These are phyloP conservation scores for Periconia sp. DNA, from an alignment of 2,329 filamentous ascomycete genomes.

Conservation along the genomic window DNA sequence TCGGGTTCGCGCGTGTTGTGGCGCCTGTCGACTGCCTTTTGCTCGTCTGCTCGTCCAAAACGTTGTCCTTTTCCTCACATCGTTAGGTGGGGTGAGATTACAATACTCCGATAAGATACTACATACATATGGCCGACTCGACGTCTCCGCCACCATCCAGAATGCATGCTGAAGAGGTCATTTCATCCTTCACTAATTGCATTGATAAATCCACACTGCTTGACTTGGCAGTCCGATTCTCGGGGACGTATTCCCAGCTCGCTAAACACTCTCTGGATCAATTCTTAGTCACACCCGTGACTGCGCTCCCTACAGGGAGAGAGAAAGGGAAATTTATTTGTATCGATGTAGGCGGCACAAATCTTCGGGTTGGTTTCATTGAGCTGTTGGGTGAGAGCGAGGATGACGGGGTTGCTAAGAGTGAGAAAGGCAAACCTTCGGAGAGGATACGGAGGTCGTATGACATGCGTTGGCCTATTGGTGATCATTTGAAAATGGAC, in stretches of 20 bases:
- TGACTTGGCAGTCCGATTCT: slow-evolving; percentile 37
- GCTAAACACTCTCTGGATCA: slow-evolving; percentile 41
- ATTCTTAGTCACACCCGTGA: slow-evolving; percentile 45
- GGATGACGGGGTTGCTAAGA: slow-evolving; percentile 7
- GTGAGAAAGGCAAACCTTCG: slow-evolving; percentile 9
- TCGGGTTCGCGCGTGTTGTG: neutral
- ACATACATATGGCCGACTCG: too few relatives aligned
- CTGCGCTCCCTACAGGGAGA: slow-evolving; percentile 55
- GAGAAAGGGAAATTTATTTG: slow-evolving; percentile 61
- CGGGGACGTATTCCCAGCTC: slow-evolving; percentile 37
- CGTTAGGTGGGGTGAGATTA: slow-evolving; percentile 1
- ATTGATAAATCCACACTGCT: slow-evolving; percentile 35
- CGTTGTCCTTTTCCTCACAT: neutral
- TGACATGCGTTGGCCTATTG: slow-evolving; percentile 74
- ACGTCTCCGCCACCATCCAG: too few relatives aligned
- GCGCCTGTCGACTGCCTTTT: neutral
- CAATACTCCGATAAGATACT: too few relatives aligned
- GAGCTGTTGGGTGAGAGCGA: slow-evolving; percentile 53
- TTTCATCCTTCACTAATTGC: slow-evolving; percentile 36
- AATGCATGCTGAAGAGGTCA: slow-evolving; percentile 9
- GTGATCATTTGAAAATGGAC: slow-evolving; percentile 71
- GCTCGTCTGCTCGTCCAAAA: neutral
- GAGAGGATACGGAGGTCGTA: slow-evolving; percentile 59
- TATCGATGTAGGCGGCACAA: slow-evolving; percentile 63
- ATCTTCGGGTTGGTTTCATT: slow-evolving; percentile 68